These are phyloP conservation scores for Solanum gandarillasii DNA, from an alignment of 257 asterid genomes.

Conservation along the genomic window DNA sequence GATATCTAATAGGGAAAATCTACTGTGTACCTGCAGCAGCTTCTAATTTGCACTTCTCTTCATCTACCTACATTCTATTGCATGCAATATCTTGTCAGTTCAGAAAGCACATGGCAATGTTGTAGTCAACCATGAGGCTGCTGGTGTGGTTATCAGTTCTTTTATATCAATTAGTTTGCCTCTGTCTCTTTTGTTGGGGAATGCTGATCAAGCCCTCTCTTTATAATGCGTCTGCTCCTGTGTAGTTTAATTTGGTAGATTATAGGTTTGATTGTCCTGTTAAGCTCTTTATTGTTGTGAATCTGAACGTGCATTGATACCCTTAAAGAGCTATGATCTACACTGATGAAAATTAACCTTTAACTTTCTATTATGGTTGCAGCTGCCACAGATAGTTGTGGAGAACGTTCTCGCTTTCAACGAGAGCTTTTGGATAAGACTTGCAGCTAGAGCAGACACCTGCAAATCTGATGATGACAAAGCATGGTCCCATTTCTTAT, in stretches of 20 bases:
- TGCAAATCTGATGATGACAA: slow-evolving; percentile 94
- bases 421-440: slow-evolving; percentile 86
- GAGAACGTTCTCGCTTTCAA: slow-evolving; percentile 93
- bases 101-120: not conserved
- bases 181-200: not conserved
- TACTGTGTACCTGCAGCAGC: not conserved
- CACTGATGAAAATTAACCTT: not conserved
- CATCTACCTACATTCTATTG: not conserved
- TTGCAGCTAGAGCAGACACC: slow-evolving; percentile 86
- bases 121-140: not conserved
- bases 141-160: not conserved
- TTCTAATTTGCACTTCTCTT: not conserved
- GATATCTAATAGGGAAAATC: not conserved
- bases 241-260: not conserved
- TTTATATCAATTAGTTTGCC: not conserved
- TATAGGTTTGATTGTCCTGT: not conserved
- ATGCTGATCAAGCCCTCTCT: not conserved
- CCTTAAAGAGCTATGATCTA: not conserved
- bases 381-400: slow-evolving; percentile 75
- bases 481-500: slow-evolving; percentile 42
- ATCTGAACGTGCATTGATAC: not conserved
- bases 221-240: not conserved
- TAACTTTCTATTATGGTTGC: slow-evolving; percentile 16
- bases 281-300: not conserved
- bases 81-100: not conserved